Evolutionary conservation across 2,329 filamentous ascomycete genomes (phyloP).

Genomic region (Colletotrichum karsti): DNA sequence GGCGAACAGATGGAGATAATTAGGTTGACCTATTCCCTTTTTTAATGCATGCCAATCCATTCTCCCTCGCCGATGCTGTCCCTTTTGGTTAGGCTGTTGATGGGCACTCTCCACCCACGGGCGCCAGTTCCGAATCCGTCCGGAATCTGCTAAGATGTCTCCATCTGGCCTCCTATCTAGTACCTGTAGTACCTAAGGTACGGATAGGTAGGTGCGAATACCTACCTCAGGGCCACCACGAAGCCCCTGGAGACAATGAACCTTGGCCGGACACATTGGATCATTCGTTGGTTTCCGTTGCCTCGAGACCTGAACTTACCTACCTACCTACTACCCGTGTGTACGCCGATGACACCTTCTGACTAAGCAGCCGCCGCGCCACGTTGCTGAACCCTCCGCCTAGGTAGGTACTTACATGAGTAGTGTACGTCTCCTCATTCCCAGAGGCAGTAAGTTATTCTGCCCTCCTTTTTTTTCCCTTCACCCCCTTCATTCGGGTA

Average conservation of each 20-base stretch:
- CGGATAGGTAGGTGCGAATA: no score
- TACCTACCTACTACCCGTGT: no score
- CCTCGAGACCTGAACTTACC: neutral
- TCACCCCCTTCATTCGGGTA: constrained; percentile 18
- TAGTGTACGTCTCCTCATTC: constrained; percentile 21
- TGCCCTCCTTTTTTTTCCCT: neutral
- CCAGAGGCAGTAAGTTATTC: neutral
- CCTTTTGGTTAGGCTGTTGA: neutral
- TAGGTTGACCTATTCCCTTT: neutral
- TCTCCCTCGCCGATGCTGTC: neutral
- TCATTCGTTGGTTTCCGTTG: neutral
- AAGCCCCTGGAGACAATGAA: neutral
- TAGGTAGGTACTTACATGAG: neutral
- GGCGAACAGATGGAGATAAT: neutral
- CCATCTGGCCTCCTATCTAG: no score
- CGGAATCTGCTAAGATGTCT: neutral
- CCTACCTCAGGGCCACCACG: no score
- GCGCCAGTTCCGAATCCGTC: neutral
- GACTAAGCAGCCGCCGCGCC: constrained; percentile 25
- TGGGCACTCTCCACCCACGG: neutral
- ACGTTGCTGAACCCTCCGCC: constrained; percentile 20
- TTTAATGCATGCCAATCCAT: neutral
- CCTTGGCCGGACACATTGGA: neutral
- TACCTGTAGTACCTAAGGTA: no score
- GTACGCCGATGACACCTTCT: neutral